Base-by-base conservation (phyloP, 2,329 filamentous ascomycete genomes). In the Ascochyta rabiei region DNA sequence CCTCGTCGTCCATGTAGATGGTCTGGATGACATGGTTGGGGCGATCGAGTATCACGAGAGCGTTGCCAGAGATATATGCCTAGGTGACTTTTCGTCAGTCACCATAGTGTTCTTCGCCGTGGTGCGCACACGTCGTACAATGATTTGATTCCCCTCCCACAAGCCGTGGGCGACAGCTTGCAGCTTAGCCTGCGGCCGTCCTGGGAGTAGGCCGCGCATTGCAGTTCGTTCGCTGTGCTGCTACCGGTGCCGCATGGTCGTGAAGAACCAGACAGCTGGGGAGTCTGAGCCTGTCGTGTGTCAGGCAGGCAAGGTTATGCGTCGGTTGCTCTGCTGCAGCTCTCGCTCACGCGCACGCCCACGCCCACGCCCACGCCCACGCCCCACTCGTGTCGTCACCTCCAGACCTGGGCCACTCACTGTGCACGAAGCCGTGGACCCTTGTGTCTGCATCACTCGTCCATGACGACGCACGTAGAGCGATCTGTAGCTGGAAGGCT, bases 51-150 rank as follows among this genome's bases (percentile, higher is more conserved):
- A 99, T 88, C 48, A 95, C 86, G 61, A 98, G 85, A 58, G 91
- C 91, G 76, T 89, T 90, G 68, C 93, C 93, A 56, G 90, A 95
- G 62, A 97, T 89, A 77, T 98, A 99, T 46, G 86, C 86, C 91
- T 96, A 58, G 4, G 8, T 1, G 30, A 16, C 28, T 26, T 15
- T 16, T 4, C 24, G 48, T 66, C 52, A 64, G 62, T 48, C 46
- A 23, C 38, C 38, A 47, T 43, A 40, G 33, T 45, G 28, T 45
- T 51, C 50, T 13, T 13, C 12, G 31, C 28, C n/a, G 30, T 21
- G 21, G 31, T 33, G 19, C 44, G 58, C 38, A 48, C 30, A 56
- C 34, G 47, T 59, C 85, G 79, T 79, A 91, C 90, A 74, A 91
- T 86, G 63, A 93, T 83, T 64, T 89, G 87, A 69, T 84, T 82